Evolutionary conservation across 2,329 filamentous ascomycete genomes (phyloP), one percentile per base, ranked within the genome.

Genomic region (Onygenales sp.): DNA sequence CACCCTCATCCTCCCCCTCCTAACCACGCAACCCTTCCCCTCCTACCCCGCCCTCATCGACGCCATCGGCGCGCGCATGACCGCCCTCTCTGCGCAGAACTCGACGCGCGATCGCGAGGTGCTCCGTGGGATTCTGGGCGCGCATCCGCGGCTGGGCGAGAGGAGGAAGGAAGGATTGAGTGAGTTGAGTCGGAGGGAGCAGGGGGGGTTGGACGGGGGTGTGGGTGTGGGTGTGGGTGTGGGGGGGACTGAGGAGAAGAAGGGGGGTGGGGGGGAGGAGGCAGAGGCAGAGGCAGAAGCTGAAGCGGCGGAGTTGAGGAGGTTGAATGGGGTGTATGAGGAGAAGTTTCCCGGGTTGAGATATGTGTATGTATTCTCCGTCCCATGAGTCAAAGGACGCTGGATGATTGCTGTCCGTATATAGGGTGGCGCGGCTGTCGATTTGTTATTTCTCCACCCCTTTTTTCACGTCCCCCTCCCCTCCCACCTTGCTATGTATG

Each of bases 61-160:
- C 46, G 77, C 81, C 43, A 77, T 93, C 42, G 80, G 83, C 14
- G 65, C 75, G 8, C 78, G 84, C 60, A 77, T 95, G 51, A 77
- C 76, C 9, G 74, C 76, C 2, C 76, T 91, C 2, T 75, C 78
- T 7, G 74, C 77, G 3, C 77, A 76, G 6, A 66, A 68, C 33
- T 77, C 70, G 6, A 69, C 74, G 17, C 72, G 73, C 39, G 77
- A 83, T 56, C 77, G 73, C 6, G 63, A 72, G 49, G 80, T 76
- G 56, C 77, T 96, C 0, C 80, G 88, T 43, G 75, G 77, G 13
- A 91, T 95, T 54, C 75, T 96, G 1, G 83, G 82, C 50, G 85
- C 88, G 7, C 91, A 96, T 67, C 91, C 91, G 0, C 81, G 91
- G 2, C 79, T 96, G 7, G 91, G 91, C 10, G 86, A 84, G 61